Evolutionary conservation across 2,329 filamentous ascomycete species (phyloP), one percentile per base, ranked within the genome.

Genomic region (Stachybotrys elegans): DNA sequence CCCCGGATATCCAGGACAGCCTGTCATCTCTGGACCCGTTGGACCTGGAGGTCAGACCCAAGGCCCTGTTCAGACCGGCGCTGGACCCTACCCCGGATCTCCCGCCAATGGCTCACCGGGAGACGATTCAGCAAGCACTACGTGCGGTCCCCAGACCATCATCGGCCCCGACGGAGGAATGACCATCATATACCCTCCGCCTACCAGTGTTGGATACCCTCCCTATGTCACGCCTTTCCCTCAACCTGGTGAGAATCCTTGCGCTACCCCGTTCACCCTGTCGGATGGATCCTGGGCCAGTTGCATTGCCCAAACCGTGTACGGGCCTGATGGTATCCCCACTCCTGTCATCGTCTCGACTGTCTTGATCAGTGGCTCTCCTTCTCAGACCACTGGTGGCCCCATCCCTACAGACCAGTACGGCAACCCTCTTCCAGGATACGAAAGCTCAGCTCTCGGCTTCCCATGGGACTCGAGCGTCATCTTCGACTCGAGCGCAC

Each of bases 281-380:
- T 14, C 22, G 14, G 22, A 40, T 29, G 41, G 38, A 23, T 52
- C 48, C n/a, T 25, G 53, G 37, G 56, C 53, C 7, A 64, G 59
- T 16, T 64, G 61, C 47, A 51, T 56, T 23, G 63, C 49, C 27
- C 56, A 57, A 44, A 65, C 59, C 17, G 35, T 51, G 13, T 45
- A 57, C 11, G 62, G 62, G 11, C 20, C 52, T 9, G 55, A 63
- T 45, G 57, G 57, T 5, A 48, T 53, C 22, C 53, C 58, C 9
- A 40, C 38, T 11, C 38, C 38, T 16, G 20, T 29, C 22, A 23
- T 40, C 22, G 6, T 27, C 2, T 17, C 38, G n/a, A 19, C 23
- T 19, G 22, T 40, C 16, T 8, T 49, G 17, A 40, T 41, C 9
- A 47, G 51, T 17, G 51, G 43, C 4, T 22, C 40, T n/a, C 59